phyloP scores from a whole-genome alignment of 2,329 filamentous ascomycete genomes.

The Basipetospora sp. region DNA sequence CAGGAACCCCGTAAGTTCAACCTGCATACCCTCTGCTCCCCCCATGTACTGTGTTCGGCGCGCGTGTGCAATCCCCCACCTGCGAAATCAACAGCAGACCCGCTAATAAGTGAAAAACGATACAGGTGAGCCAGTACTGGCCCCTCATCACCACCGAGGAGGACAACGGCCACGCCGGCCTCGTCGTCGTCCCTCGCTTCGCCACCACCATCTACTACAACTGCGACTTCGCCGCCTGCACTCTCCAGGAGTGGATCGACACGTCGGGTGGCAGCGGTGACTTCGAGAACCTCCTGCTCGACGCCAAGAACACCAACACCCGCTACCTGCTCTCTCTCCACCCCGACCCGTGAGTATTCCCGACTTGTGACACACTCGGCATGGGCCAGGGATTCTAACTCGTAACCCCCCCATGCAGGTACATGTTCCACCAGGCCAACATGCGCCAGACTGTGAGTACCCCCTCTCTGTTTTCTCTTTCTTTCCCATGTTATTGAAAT shows the following conservation, averaged over 20 bases:
- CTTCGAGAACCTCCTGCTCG: constrained; percentile 34
- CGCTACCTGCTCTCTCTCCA: constrained; percentile 41
- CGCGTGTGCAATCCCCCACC: no score
- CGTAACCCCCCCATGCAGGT: background rate
- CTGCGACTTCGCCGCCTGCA: constrained; percentile 42
- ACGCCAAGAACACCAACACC: constrained; percentile 37
- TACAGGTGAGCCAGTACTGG: constrained; percentile 33
- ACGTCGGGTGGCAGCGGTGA: constrained; percentile 40
- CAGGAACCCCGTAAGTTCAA: constrained; percentile 24
- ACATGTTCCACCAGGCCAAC: constrained; percentile 54
- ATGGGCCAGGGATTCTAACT: no score
- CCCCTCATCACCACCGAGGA: constrained; percentile 36
- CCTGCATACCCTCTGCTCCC: background rate
- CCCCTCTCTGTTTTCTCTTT: background rate
- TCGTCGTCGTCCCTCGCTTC: constrained; percentile 44
- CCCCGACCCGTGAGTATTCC: constrained; percentile 28
- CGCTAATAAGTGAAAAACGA: background rate
- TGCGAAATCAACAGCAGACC: no score
- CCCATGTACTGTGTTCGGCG: background rate
- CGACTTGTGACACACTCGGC: no score
- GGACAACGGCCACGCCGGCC: constrained; percentile 38
- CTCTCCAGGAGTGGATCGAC: constrained; percentile 43
- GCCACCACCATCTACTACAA: constrained; percentile 50
- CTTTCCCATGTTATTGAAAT: no score
- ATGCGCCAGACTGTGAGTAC: constrained; percentile 27